phyloP scores from a whole-genome alignment of 208 protist species.

The Trichomonas gallinae region DNA sequence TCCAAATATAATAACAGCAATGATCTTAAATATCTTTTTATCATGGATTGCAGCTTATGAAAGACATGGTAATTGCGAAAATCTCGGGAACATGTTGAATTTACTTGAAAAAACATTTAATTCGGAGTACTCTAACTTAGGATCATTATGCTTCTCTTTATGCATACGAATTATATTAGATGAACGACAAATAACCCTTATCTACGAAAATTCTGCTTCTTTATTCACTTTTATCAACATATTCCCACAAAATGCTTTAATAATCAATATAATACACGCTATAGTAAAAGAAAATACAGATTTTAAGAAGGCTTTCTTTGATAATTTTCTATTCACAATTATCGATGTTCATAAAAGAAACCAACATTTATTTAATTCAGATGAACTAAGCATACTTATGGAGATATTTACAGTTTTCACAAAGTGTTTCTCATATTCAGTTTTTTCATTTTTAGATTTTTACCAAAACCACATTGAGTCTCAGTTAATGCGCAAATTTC shows the following conservation, averaged over 20 bases:
- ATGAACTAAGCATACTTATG: background rate
- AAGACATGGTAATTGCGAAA: background rate
- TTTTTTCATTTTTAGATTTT: background rate
- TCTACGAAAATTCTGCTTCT: background rate
- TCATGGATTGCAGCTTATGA: background rate
- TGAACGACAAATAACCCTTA: background rate
- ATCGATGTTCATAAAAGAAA: background rate
- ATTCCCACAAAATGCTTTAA: background rate
- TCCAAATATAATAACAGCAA: background rate
- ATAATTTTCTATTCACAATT: background rate
- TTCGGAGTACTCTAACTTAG: background rate
- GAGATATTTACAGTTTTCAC: background rate
- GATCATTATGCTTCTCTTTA: background rate
- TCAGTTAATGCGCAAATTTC: background rate
- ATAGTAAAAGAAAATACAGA: background rate
- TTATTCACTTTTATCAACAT: background rate
- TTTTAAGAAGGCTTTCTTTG: background rate
- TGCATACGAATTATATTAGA: background rate
- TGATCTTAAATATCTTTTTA: background rate
- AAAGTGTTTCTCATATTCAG: background rate
- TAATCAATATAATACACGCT: background rate
- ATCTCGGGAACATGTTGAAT: background rate
- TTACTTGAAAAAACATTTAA: background rate
- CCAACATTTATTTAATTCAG: background rate
- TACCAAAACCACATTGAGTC: background rate